phyloP scores from a whole-genome alignment of 169 alveolate genomes.

The Eimeria acervulina region DNA sequence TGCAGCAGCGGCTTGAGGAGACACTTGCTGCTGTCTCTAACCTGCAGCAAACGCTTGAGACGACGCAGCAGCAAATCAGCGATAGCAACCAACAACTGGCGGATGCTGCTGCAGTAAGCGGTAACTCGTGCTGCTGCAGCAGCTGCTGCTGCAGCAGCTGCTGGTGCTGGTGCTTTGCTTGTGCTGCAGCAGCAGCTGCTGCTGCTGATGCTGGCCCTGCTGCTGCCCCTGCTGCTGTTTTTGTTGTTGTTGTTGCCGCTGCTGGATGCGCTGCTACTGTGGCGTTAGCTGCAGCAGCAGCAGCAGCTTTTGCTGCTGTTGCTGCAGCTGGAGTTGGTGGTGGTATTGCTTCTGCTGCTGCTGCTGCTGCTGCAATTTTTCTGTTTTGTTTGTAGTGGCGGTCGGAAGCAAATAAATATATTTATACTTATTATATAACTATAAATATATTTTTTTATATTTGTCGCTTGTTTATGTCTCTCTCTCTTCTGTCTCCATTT shows the following conservation, averaged over 20 bases:
- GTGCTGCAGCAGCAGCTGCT: neutral
- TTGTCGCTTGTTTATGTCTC: neutral
- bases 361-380: neutral
- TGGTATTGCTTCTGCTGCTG: neutral
- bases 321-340: too few relatives aligned
- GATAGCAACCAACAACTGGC: neutral
- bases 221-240: too few relatives aligned
- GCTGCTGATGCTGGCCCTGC: too few relatives aligned
- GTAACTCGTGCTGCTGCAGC: neutral
- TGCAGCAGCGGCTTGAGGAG: slow-evolving; percentile 57
- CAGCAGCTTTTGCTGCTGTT: too few relatives aligned
- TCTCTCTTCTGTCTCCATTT: neutral
- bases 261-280: too few relatives aligned
- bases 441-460: too few relatives aligned
- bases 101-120: neutral
- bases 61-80: neutral
- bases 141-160: neutral
- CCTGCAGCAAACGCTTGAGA: neutral
- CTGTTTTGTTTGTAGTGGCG: too few relatives aligned
- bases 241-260: too few relatives aligned
- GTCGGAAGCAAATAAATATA: too few relatives aligned
- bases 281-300: too few relatives aligned
- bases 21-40: neutral
- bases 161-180: slow-evolving; percentile 8
- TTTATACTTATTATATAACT: too few relatives aligned